Base-by-base conservation (phyloP, 257 asterid species). In the Penstemon newberryi region DNA sequence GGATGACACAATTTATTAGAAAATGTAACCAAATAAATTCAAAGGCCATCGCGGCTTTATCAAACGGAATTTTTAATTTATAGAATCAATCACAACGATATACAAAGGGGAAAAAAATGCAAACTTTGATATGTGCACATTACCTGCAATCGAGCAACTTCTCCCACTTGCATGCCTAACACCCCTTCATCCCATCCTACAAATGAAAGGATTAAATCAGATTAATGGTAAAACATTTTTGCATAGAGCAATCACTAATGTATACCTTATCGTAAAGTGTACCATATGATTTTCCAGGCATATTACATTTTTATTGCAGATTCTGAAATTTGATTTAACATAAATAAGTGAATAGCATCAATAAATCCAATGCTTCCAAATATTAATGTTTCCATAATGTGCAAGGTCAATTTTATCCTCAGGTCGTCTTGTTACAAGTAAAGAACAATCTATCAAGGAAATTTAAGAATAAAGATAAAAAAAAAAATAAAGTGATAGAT, bases 111-210 rank as follows among this genome's bases (percentile, higher is more conserved):
- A 42, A 71, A 41, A 3, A 66, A 56, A 68, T 41, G 10, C 11
- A 73, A 63, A 56, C 4, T 5, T 58, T 41, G 45, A 25, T 60
- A 60, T 46, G 13, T 36, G 55, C 65, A 12, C 44, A 40, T 77
- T 85, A 93, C 99, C 75, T 74, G 70, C 46, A 93, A 65, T 58
- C 87, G 88, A 70, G 99, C 97, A 80, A 83, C 86, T 90, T 93
- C 99, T 76, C 97, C 99, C 50, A 90, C 65, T 83, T 88, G 99
- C 99, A 93, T 93, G 66, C 95, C 95, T 74, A 93, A 62, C 52
- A 90, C 97, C 6, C 97, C 97, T 80, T 93, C 97, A 73, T 93
- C 99, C 97, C 99, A 93, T 73, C 99, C 99, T 93, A 89, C 78
- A 79, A 73, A 56, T 47, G 63, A 4, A 33, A 36, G 2, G 25